Base-by-base conservation (phyloP, 331 rosid genomes). In the Malus hybrid region DNA sequence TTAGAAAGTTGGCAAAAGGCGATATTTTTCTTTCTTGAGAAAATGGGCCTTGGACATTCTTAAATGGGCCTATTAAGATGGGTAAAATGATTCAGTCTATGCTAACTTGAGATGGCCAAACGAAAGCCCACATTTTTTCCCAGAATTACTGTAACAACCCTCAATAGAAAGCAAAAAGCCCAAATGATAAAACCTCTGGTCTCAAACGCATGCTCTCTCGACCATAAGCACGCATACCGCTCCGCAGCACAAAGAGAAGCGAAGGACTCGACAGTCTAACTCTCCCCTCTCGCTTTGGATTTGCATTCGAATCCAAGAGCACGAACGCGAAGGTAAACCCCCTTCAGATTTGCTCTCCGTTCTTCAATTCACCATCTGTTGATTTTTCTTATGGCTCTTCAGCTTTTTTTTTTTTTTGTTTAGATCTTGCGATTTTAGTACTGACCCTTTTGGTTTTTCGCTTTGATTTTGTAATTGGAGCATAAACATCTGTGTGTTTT, bases 181-280 rank as follows among this genome's bases (percentile, higher is more conserved):
- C 76, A 36, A 9, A 5, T 30, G 13, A 39, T 60, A 69, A 64
- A 78, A 36, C 16, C 77, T 63, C 71, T 46, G 71, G 68, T 30
- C 44, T 56, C 58, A 30, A 33, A 18, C 32, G 6, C 50, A 10
- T 0, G n/a, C 61, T n/a, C 50, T 22, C 58, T 57, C 39, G 9
- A 11, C 76, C 57, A 52, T 66, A 5, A 4, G 52, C 57, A 7
- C 33, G 5, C 30, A 50, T 60, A 12, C 68, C 68, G 72, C 80
- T 13, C 62, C 67, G 73, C 82, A 66, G 80, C 81, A 74, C 86
- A 75, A 36, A 12, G 80, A 68, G 71, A 64, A 77, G 66, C 82
- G 50, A 44, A 68, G 76, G 66, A 30, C 26, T 62, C 50, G 14
- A n/a, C 65, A 20, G 55, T 66, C 64, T 73, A 11, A 28, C 39